Conservation (phyloP, 768 basidiomycete genomes). For the Coprinopsis marcescibilis region DNA sequence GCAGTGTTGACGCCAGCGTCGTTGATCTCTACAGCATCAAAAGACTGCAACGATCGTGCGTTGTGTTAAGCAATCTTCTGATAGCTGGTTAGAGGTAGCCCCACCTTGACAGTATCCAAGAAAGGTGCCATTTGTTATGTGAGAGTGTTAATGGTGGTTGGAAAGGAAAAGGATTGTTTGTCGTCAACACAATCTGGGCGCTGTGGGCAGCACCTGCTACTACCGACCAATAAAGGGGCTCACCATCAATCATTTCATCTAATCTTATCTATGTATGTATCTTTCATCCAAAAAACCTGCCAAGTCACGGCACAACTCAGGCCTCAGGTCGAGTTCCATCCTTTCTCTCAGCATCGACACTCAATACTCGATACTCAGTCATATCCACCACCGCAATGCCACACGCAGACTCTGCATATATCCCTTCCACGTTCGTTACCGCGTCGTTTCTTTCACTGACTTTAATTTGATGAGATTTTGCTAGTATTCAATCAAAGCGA, state of each 20-base stretch:
- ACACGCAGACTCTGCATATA: constrained; percentile 73
- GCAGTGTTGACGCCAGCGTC: constrained; percentile 85
- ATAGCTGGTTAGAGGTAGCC: constrained; percentile 8
- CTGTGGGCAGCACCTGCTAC: too few relatives aligned
- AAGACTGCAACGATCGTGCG: constrained; percentile 54
- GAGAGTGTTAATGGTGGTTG: constrained; percentile 3
- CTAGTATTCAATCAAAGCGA: constrained; percentile 59
- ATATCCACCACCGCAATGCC: constrained; percentile 58
- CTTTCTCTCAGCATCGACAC: too few relatives aligned
- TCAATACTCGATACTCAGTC: too few relatives aligned
- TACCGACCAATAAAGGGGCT: too few relatives aligned
- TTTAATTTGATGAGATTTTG: constrained; percentile 2
- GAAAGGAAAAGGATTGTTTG: background rate
- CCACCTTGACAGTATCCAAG: constrained; percentile 62
- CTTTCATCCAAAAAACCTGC: too few relatives aligned
- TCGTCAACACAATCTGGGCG: too few relatives aligned
- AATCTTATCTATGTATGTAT: too few relatives aligned
- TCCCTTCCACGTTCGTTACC: constrained; percentile 54
- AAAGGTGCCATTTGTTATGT: constrained; percentile 70
- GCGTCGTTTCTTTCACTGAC: background rate
- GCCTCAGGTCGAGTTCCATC: background rate
- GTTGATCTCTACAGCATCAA: constrained; percentile 82
- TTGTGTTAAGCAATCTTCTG: background rate
- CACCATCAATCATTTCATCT: too few relatives aligned
- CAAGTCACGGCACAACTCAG: too few relatives aligned